These are phyloP conservation scores for Entrophospora sp. DNA, from an alignment of 192 early-diverging fungal species.

Conservation along the genomic window DNA sequence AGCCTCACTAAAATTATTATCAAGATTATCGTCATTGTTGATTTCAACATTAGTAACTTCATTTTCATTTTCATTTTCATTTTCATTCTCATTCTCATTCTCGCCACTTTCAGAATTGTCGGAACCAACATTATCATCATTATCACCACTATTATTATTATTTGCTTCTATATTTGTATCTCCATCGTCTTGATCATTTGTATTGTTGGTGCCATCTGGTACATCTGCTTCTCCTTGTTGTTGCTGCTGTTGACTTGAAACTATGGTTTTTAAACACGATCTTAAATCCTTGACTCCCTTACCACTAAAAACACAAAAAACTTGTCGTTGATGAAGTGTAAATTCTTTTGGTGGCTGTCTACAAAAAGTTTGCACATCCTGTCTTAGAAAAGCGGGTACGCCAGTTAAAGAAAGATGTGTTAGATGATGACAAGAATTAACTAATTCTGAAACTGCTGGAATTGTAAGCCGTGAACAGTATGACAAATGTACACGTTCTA, in stretches of 20 bases:
- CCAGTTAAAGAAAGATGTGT: slow-evolving; percentile 50
- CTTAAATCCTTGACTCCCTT: slow-evolving; percentile 46
- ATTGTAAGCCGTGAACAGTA: slow-evolving; percentile 46
- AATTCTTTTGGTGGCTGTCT: slow-evolving; percentile 45
- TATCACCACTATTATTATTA: not conserved
- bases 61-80: slow-evolving; percentile 19
- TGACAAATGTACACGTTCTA: slow-evolving; percentile 49
- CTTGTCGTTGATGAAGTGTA: slow-evolving; percentile 40
- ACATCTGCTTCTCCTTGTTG: slow-evolving; percentile 10
- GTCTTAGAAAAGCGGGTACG: slow-evolving; percentile 42
- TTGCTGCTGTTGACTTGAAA: slow-evolving; percentile 12
- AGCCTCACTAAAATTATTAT: too few relatives aligned
- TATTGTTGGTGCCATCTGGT: not conserved
- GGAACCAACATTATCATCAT: not conserved
- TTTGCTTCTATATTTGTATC: slow-evolving; percentile 23
- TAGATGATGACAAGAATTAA: slow-evolving; percentile 37
- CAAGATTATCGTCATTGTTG: slow-evolving; percentile 7
- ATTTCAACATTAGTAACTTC: not conserved
- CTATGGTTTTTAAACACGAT: slow-evolving; percentile 29
- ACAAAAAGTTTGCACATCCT: slow-evolving; percentile 42
- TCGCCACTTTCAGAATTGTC: not conserved
- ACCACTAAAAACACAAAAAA: slow-evolving; percentile 53
- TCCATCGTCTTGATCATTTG: slow-evolving; percentile 24
- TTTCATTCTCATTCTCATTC: slow-evolving; percentile 15
- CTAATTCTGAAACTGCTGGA: slow-evolving; percentile 33